These are phyloP conservation scores for Ilex aquifolium DNA, from an alignment of 257 asterid species.

Conservation along the genomic window DNA sequence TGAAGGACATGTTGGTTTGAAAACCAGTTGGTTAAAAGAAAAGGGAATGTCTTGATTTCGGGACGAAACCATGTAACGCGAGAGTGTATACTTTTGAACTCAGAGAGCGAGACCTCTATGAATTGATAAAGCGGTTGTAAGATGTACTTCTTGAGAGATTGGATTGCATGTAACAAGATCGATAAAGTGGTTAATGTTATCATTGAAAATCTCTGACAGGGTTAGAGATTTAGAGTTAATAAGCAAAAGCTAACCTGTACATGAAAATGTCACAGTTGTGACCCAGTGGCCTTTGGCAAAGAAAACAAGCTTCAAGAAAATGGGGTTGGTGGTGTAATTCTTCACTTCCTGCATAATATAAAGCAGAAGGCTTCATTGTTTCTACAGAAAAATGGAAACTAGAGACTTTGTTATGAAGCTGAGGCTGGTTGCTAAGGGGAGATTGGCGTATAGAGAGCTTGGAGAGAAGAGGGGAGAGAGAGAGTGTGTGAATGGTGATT, in stretches of 20 bases:
- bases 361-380: conserved; percentile 34
- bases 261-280: conserved; percentile 80
- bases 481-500: conserved; percentile 9
- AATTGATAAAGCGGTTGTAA: no score
- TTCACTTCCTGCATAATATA: conserved; percentile 43
- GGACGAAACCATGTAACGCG: no score
- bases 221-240: background rate
- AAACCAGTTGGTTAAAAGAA: no score
- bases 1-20: no score
- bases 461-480: background rate
- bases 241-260: conserved; percentile 60
- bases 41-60: no score
- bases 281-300: conserved; percentile 56
- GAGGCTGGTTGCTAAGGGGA: background rate
- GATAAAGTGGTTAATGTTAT: no score
- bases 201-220: no score
- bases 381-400: background rate
- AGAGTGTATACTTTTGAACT: no score
- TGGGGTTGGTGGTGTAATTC: conserved; percentile 49
- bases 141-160: no score
- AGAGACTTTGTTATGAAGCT: background rate
- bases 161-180: no score
- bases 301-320: conserved; percentile 79
- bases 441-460: background rate
- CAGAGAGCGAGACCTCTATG: no score